These are phyloP conservation scores for Lactifluus piperatus DNA, from an alignment of 768 basidiomycete genomes.

Conservation along the genomic window DNA sequence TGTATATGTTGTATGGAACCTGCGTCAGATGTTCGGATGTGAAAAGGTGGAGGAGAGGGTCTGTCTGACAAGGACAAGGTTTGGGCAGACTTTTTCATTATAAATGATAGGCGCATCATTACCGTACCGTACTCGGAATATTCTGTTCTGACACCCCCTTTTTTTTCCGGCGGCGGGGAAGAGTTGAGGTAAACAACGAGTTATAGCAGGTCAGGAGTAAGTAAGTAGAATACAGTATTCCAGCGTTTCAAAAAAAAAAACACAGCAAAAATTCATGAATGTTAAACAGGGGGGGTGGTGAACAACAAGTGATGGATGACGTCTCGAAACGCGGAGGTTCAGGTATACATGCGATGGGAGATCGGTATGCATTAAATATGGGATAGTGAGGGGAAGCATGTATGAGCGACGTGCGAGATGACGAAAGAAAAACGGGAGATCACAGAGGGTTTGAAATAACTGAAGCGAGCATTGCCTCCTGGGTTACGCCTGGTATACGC, in stretches of 20 bases:
- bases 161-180: slow-evolving; percentile 13
- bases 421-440: background rate
- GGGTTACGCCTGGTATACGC: slow-evolving; percentile 10
- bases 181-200: background rate
- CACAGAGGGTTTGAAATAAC: background rate
- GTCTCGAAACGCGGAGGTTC: background rate
- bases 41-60: background rate
- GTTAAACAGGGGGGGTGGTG: background rate
- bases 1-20: background rate
- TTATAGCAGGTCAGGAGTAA: background rate
- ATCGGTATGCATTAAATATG: slow-evolving; percentile 12
- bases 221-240: slow-evolving; percentile 15
- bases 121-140: slow-evolving; percentile 11
- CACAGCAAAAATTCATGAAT: background rate
- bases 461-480: slow-evolving; percentile 6
- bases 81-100: background rate
- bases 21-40: background rate
- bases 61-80: too few relatives aligned
- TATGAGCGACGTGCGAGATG: slow-evolving; percentile 6
- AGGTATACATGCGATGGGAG: slow-evolving; percentile 5
- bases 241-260: background rate
- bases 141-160: slow-evolving; percentile 20
- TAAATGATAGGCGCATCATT: background rate
- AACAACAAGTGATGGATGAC: slow-evolving; percentile 8
- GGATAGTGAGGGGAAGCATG: slow-evolving; percentile 9